Evolutionary conservation across 2,329 filamentous ascomycete species (phyloP), one percentile per base, ranked within the genome.

Genomic region (Pseudocercospora eumusae): DNA sequence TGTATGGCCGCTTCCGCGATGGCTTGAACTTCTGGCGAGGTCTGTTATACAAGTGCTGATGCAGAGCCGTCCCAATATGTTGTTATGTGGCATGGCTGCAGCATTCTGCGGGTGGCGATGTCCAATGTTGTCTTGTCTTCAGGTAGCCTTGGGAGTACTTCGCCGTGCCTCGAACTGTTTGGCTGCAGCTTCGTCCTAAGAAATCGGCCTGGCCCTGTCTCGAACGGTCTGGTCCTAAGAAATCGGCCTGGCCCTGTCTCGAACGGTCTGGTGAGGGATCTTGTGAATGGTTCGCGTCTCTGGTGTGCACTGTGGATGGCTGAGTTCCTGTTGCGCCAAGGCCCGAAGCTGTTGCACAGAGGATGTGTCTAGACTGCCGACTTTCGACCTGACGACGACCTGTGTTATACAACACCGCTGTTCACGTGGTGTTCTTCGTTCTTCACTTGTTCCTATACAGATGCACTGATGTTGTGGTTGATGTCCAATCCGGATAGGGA

Each of bases 1-100:
- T 54, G 52, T 54, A 40, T 52, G 47, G 47, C 47, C 47, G 47
- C 47, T 28, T 52, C 47, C 52, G 52, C 52, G 25, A 53, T 54
- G 3, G 28, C 52, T 54, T 52, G 15, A 28, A 25, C 47, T 52
- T 25, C 47, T n/a, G 10, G 25, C 8, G 21, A 27, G 47, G 25
- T 25, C 21, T n/a, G 25, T 52, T 28, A 23, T 25, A 47, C 13
- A 20, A 20, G 21, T 47, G 5, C 31, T 21, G 49, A 27, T 54
- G 52, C 52, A 54, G 52, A 11, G 47, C 25, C 21, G 8, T 52
- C 13, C 25, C 47, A 25, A 47, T 25, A 23, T 13, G 3, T 47
- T 25, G 21, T 13, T 25, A 10, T 7, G 18, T 25, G 44, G 18
- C n/a, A 25, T 25, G 21, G 11, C 6, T 10, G 44, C 23, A 21